Evolutionary conservation across 257 asterid genomes (phyloP), one percentile per base, ranked within the genome.

Genomic region (Salvia rosmarinus): DNA sequence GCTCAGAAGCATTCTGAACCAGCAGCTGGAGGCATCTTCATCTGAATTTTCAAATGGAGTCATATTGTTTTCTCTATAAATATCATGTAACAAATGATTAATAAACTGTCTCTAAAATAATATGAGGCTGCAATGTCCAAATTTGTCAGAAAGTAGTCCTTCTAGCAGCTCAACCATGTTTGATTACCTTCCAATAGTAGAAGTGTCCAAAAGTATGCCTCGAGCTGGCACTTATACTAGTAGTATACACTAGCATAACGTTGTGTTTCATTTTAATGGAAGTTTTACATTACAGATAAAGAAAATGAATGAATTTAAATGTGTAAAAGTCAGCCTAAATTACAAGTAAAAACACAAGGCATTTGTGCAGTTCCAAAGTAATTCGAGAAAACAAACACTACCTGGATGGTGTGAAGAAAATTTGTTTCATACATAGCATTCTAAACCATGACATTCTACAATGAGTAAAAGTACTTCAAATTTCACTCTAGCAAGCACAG

Each of bases 401-500:
- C 40, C 20, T 11, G 10, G 3, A 74, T 17, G 30, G 46, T 69
- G 19, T 44, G 69, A 44, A 23, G 23, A 65, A 8, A 70, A 64
- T 54, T 47, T 43, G 63, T 6, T 61, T 64, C 17, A 23, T 23
- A 21, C 23, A 11, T 60, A 56, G 28, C 67, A 46, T 79, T 73
- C 74, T 74, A 81, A 49, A 28, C 43, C 68, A 64, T 42, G 34
- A 71, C 61, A 49, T 54, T 63, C 63, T 76, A 73, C 77, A 73
- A 7, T 50, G 50, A n/a, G 30, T 28, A 12, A 66, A 67, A 43
- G 52, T 47, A 69, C 69, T 62, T 28, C 75, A 75, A 80, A 64
- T 71, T 44, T 64, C 75, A 78, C 64, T 58, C 74, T 44, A 64
- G 58, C 67, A 40, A 58, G 65, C 61, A 42, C 54, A 68, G 5